Evolutionary conservation across 257 asterid species (phyloP).

Genomic region (Cruciata laevipes): DNA sequence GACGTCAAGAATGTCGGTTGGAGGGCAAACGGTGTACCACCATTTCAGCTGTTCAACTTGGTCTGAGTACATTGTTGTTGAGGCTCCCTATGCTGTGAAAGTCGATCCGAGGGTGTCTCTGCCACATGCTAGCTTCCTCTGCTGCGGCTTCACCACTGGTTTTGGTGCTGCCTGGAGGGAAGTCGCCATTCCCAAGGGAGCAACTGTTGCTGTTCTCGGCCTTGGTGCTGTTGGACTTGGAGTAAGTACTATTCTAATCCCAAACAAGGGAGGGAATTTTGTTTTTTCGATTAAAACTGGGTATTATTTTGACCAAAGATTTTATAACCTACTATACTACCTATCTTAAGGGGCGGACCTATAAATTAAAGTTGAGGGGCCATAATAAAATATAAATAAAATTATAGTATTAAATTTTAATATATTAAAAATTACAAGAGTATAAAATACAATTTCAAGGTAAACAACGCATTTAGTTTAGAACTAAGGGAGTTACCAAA

Average conservation of each 20-base stretch:
- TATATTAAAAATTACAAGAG: too few relatives aligned
- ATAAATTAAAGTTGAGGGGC: too few relatives aligned
- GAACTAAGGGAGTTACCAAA: too few relatives aligned
- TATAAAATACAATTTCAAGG: too few relatives aligned
- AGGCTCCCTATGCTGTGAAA: conserved; percentile 47
- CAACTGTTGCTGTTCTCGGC: conserved; percentile 71
- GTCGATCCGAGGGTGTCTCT: conserved; percentile 53
- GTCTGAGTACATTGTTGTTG: conserved; percentile 63
- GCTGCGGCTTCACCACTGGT: conserved; percentile 77
- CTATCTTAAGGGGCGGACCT: too few relatives aligned
- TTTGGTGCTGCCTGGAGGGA: conserved; percentile 53
- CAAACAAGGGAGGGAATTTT: too few relatives aligned
- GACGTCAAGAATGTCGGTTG: conserved; percentile 53
- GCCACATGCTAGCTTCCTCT: conserved; percentile 59
- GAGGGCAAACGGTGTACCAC: conserved; percentile 47
- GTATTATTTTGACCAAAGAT: too few relatives aligned
- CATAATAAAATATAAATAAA: too few relatives aligned
- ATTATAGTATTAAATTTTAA: too few relatives aligned
- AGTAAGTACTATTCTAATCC: background rate
- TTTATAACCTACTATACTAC: too few relatives aligned
- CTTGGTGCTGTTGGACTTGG: conserved; percentile 59
- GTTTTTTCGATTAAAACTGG: too few relatives aligned
- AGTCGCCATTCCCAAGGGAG: conserved; percentile 43
- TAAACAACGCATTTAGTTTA: too few relatives aligned
- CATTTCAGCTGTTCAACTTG: conserved; percentile 66